Evolutionary conservation across 2,329 filamentous ascomycete species (phyloP).

Genomic region (Fusarium nodosum): DNA sequence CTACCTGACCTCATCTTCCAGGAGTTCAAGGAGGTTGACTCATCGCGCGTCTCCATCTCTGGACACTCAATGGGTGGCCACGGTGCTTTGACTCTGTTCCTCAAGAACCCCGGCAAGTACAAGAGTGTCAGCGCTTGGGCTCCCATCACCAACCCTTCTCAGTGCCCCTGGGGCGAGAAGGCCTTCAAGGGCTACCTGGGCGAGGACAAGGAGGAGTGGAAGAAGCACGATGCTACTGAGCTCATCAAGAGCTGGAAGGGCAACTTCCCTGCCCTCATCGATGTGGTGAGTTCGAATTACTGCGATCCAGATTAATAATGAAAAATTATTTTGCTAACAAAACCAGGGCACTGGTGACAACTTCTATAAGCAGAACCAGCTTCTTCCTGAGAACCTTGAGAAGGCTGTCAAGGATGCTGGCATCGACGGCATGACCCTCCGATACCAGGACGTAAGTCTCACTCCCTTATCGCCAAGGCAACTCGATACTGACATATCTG

Average conservation of each 20-base stretch:
- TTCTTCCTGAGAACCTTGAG: slow-evolving; percentile 93
- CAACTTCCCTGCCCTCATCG: slow-evolving; percentile 83
- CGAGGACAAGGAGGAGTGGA: slow-evolving; percentile 81
- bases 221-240: slow-evolving; percentile 92
- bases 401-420: slow-evolving; percentile 82
- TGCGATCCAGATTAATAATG: neutral
- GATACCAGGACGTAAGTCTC: slow-evolving; percentile 79
- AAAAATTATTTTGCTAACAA: neutral
- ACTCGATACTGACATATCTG: neutral
- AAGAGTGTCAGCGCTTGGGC: slow-evolving; percentile 91
- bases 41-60: slow-evolving; percentile 80
- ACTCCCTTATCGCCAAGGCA: too few relatives aligned
- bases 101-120: slow-evolving; percentile 92
- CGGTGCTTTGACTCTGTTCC: slow-evolving; percentile 90
- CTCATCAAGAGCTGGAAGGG: slow-evolving; percentile 81
- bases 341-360: slow-evolving; percentile 87
- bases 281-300: slow-evolving; percentile 75
- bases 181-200: slow-evolving; percentile 94
- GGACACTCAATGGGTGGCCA: slow-evolving; percentile 99
- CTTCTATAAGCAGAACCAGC: slow-evolving; percentile 94
- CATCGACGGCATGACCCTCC: slow-evolving; percentile 78
- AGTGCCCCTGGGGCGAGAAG: slow-evolving; percentile 95
- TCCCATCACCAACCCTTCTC: slow-evolving; percentile 86
- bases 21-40: slow-evolving; percentile 79
- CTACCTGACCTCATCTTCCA: slow-evolving; percentile 83